Base-by-base conservation (phyloP, 1,284 basidiomycete genomes). In the Boletus nobilissimus region DNA sequence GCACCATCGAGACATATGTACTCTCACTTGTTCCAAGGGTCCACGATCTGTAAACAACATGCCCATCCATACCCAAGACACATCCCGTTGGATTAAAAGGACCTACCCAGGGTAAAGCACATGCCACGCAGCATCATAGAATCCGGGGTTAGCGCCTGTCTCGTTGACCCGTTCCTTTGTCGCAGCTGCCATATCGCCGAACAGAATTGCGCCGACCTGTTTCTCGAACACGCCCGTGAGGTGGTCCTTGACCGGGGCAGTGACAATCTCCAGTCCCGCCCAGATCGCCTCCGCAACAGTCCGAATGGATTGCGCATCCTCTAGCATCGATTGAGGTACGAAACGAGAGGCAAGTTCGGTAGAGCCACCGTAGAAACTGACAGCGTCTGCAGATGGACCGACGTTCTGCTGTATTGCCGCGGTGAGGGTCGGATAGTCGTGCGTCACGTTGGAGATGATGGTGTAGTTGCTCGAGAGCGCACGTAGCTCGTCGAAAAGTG, bases 51-150 rank as follows among this genome's bases (percentile, higher is more conserved):
- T 8, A 16, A 46, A 70, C 63, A 19, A 6, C 34, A 57, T 26
- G 38, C 32, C 32, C 46, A 32, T 72, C 65, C 13, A 38, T 43
- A 16, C 62, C 16, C 26, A 7, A 34, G 32, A 26, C 7, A 24
- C n/a, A 26, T 7, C 5, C 34, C 26, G 11, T 13, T 18, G 6
- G 2, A 26, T 19, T 22, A 34, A 29, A 60, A 26, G 29, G 32
- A 66, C 75, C 11, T 43, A 78, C 79, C 26, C 79, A 19, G 73
- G 32, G 60, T 62, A 80, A 32, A 69, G 32, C 24, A 77, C 76
- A 32, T 75, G 73, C 79, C 79, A 78, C 13, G 76, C 43, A 34
- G 73, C 78, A 9, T 68, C 67, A 39, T 78, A 80, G 14, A 78
- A 51, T 26, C 70, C 71, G 1, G 78, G 78, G 62, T 80, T 79